Evolutionary conservation across 2,329 filamentous ascomycete genomes (phyloP).

Genomic region (Fusarium heterosporum): DNA sequence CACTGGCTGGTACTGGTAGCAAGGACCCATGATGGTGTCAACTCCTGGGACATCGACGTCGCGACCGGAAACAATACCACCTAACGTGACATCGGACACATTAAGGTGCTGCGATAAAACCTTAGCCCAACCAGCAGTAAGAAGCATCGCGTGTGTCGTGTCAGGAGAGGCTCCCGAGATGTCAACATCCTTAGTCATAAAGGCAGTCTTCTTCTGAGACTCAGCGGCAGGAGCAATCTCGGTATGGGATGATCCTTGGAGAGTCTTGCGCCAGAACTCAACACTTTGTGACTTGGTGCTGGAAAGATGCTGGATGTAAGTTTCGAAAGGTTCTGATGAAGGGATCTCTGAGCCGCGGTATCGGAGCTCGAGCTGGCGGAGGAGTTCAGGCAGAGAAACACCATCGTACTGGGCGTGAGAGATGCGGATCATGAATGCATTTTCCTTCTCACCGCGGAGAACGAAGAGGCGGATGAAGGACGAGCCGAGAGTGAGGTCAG

Average conservation of each 20-base stretch:
- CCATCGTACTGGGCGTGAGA: slow-evolving; percentile 65
- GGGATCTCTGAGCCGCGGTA: slow-evolving; percentile 50
- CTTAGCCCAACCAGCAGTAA: slow-evolving; percentile 47
- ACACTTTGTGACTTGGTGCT: slow-evolving; percentile 21
- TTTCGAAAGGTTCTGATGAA: slow-evolving; percentile 34
- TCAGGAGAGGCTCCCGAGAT: slow-evolving; percentile 41
- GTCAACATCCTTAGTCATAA: slow-evolving; percentile 46
- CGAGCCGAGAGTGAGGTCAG: slow-evolving; percentile 24
- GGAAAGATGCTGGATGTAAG: slow-evolving; percentile 30
- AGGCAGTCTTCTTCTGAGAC: slow-evolving; percentile 33
- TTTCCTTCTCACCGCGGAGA: slow-evolving; percentile 32
- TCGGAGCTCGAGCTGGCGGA: slow-evolving; percentile 55
- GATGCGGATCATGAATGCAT: slow-evolving; percentile 48
- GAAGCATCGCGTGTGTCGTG: slow-evolving; percentile 45
- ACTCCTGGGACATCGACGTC: slow-evolving; percentile 38
- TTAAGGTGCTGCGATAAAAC: slow-evolving; percentile 39
- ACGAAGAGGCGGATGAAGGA: slow-evolving; percentile 40
- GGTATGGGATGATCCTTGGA: slow-evolving; percentile 36
- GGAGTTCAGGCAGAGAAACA: slow-evolving; percentile 58
- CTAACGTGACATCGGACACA: slow-evolving; percentile 44
- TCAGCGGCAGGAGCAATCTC: slow-evolving; percentile 37
- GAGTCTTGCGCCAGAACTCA: slow-evolving; percentile 37
- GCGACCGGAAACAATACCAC: slow-evolving; percentile 47
- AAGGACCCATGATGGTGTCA: slow-evolving; percentile 46
- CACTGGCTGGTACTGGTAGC: slow-evolving; percentile 48